Evolutionary conservation across 2,329 filamentous ascomycete genomes (phyloP), one percentile per base, ranked within the genome.

Genomic region (Ilyonectria sp.): DNA sequence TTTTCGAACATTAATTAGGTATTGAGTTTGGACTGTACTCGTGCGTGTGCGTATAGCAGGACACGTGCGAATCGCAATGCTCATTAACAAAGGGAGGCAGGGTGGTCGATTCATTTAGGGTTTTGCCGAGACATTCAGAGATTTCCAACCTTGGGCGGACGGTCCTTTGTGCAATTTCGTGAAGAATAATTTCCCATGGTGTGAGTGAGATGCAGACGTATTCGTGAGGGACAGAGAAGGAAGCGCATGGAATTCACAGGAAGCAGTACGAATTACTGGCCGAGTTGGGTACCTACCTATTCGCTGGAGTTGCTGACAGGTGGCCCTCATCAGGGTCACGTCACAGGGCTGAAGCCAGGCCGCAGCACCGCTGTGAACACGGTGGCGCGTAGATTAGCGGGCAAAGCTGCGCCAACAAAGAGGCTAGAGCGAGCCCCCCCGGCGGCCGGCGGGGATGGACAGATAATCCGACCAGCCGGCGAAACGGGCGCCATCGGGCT

Each of bases 381-480:
- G 57, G 78, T 80, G 78, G 78, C 78, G 78, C 73, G 69, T 76
- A 71, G 21, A 49, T 58, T 61, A 26, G 43, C 68, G 63, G 47
- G 43, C 26, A 33, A 52, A 44, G 71, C 61, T n/a, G 15, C 40
- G 40, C 40, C 40, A 21, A 43, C 33, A 71, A 59, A 29, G 40
- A 17, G 15, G 21, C 21, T 21, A 21, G 21, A 21, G 21, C 21
- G 21, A 21, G 21, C 21, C 21, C 21, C 15, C 40, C 17, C 40
- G 26, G 44, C 23, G 61, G 60, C 56, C 61, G 64, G 68, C 55
- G 69, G 66, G 74, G 72, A 74, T 63, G 65, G 70, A 75, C 76
- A 77, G 78, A 79, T 80, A 78, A 80, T 80, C 76, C 76, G 74
- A 76, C 64, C 69, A 63, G 63, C 65, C 67, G 61, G 43, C 49